These are phyloP conservation scores for Diplodia seriata DNA, from an alignment of 2,329 filamentous ascomycete species.

Conservation along the genomic window DNA sequence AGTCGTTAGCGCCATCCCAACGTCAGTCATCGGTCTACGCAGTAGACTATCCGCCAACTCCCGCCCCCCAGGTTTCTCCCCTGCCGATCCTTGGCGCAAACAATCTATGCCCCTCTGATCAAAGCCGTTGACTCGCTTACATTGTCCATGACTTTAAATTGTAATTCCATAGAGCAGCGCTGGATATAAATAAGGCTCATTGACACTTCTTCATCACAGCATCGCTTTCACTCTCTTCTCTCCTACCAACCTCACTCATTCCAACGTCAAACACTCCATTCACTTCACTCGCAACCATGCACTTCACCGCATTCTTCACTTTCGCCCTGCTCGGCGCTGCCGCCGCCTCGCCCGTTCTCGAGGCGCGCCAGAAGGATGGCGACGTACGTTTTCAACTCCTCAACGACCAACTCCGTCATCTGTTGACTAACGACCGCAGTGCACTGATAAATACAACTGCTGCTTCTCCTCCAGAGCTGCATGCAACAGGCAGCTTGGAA, in stretches of 20 bases:
- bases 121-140: neutral
- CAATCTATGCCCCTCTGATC: neutral
- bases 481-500: neutral
- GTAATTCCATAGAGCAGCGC: neutral
- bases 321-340: neutral
- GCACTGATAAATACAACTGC: neutral
- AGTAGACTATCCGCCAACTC: no score
- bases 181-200: neutral
- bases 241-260: neutral
- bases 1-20: neutral
- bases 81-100: neutral
- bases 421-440: neutral
- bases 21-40: neutral
- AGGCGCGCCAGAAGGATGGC: neutral
- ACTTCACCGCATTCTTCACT: neutral
- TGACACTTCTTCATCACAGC: neutral
- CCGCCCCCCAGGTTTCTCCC: neutral
- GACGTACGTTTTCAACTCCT: neutral
- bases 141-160: neutral
- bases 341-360: neutral
- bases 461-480: neutral
- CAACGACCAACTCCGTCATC: accelerated
- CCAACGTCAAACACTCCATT: neutral
- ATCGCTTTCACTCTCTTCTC: neutral
- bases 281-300: neutral